phyloP scores from a whole-genome alignment of 352 stramenopile species.

The Phytophthora idaei region DNA sequence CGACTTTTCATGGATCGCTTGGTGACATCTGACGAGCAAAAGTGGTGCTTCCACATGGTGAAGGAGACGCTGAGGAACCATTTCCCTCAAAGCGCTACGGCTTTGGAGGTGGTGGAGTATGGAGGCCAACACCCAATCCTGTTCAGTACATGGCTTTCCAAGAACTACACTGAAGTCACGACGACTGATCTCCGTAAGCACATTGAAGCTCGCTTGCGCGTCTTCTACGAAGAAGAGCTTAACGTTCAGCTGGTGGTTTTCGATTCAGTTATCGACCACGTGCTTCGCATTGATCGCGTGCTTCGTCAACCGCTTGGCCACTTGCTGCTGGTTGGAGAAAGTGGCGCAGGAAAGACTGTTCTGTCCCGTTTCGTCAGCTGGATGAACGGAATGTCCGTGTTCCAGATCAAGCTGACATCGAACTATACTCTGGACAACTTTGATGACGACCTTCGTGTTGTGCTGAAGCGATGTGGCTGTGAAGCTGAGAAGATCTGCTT shows the following conservation, averaged over 20 bases:
- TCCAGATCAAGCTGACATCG: constrained; percentile 99
- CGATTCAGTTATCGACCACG: constrained; percentile 99
- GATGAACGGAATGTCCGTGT: constrained; percentile 99
- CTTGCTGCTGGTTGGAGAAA: constrained; percentile 98
- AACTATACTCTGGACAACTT: constrained; percentile 99
- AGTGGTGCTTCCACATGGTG: constrained; percentile 95
- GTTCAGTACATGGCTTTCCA: constrained; percentile 98
- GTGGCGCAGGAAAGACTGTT: constrained; percentile 98
- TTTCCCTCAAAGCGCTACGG: constrained; percentile 82
- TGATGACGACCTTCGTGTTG: constrained; percentile 97
- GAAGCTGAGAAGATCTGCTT: constrained; percentile 99
- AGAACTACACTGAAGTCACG: constrained; percentile 96
- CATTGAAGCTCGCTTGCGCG: constrained; percentile 94
- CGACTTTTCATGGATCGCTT: constrained; percentile 99
- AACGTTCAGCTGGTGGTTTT: constrained; percentile 99
- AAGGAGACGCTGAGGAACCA: constrained; percentile 84
- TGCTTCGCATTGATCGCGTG: constrained; percentile 98
- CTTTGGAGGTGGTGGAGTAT: constrained; percentile 74
- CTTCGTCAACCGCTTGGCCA: constrained; percentile 99
- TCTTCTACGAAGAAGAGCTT: constrained; percentile 99
- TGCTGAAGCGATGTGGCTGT: constrained; percentile 98
- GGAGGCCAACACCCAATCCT: constrained; percentile 93
- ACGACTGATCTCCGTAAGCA: constrained; percentile 95
- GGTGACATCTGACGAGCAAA: constrained; percentile 95
- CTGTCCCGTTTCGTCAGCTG: constrained; percentile 99